These are phyloP conservation scores for Stagonosporopsis chrysanthemi DNA, from an alignment of 2,329 filamentous ascomycete genomes.

Conservation along the genomic window DNA sequence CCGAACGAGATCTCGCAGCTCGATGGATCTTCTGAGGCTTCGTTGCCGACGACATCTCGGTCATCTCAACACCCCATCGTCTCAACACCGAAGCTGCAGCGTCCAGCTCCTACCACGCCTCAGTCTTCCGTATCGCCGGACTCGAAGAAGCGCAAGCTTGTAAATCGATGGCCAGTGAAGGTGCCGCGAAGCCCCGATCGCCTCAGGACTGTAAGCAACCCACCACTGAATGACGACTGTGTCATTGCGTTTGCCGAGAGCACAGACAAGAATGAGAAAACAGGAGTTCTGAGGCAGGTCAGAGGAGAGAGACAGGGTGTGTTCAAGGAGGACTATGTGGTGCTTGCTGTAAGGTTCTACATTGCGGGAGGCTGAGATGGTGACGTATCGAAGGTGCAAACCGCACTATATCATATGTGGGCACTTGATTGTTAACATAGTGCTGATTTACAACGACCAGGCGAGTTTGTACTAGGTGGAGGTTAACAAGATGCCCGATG, in stretches of 20 bases:
- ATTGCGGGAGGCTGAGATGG: conserved; percentile 7
- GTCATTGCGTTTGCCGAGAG: conserved; percentile 46
- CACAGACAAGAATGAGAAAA: conserved; percentile 21
- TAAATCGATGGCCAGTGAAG: not conserved
- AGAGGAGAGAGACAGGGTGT: conserved; percentile 48
- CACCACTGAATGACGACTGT: conserved; percentile 43
- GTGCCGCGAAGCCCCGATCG: conserved; percentile 20
- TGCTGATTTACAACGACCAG: not conserved
- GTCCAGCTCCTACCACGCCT: not conserved
- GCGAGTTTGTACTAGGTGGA: not conserved
- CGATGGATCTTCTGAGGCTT: conserved; percentile 18
- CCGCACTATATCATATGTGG: not conserved
- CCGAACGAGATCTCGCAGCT: conserved; percentile 7
- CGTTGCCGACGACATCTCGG: not conserved
- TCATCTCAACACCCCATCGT: not conserved
- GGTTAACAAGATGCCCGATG: no score
- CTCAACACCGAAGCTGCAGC: not conserved
- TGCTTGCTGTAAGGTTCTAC: conserved; percentile 53
- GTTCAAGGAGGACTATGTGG: conserved; percentile 52
- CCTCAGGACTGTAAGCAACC: conserved; percentile 38
- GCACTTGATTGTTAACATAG: not conserved
- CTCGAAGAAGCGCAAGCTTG: conserved; percentile 23
- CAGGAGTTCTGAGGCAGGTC: conserved; percentile 48
- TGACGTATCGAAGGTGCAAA: not conserved
- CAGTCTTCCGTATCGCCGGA: conserved; percentile 4